Conservation (phyloP, 768 basidiomycete species). For the Vararia minispora region DNA sequence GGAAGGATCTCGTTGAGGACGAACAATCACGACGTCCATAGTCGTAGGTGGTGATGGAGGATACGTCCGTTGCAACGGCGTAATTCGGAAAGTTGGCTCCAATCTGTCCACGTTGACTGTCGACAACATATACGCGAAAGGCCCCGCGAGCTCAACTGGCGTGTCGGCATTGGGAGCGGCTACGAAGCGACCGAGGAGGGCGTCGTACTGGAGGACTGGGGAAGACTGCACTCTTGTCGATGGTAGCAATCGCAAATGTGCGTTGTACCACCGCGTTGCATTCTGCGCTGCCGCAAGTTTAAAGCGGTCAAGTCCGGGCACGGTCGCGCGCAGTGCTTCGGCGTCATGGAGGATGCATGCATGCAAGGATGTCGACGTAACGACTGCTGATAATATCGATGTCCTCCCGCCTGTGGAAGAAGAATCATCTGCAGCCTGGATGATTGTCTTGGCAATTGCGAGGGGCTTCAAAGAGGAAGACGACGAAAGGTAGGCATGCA, state of each 20-base stretch:
- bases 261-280: constrained; percentile 58
- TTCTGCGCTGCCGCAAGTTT: constrained; percentile 77
- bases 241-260: constrained; percentile 46
- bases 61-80: constrained; percentile 43
- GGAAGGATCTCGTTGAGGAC: constrained; percentile 54
- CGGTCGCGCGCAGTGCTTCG: constrained; percentile 53
- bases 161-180: constrained; percentile 25
- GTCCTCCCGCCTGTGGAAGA: not conserved
- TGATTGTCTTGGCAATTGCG: constrained; percentile 41
- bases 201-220: constrained; percentile 53
- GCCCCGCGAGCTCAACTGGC: constrained; percentile 48
- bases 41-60: constrained; percentile 31
- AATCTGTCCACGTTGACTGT: constrained; percentile 79
- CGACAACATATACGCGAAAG: constrained; percentile 79
- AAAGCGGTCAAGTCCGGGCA: constrained; percentile 80
- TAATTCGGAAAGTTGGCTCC: constrained; percentile 72
- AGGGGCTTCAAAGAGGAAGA: constrained; percentile 26
- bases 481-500: constrained; percentile 15
- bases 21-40: constrained; percentile 67
- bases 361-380: constrained; percentile 78
- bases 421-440: constrained; percentile 16
- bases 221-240: constrained; percentile 23
- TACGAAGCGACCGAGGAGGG: constrained; percentile 34
- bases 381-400: constrained; percentile 55
- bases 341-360: constrained; percentile 78